Base-by-base conservation (phyloP, 176 grass and related monocot genomes). In the maize (Zea mays) region DNA sequence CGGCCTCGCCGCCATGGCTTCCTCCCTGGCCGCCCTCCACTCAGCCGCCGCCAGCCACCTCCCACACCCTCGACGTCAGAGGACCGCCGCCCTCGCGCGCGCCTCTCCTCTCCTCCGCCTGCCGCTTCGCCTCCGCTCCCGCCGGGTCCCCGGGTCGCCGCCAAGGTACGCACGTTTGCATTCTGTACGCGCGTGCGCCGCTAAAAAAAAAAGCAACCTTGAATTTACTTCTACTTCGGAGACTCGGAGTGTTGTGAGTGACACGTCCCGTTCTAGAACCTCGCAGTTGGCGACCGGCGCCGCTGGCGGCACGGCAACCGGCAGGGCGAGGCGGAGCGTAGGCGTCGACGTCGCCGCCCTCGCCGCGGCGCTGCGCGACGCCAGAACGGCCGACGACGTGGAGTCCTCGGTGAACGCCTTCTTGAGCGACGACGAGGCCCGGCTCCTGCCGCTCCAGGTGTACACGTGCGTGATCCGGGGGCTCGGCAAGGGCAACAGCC, bases 381-480 rank as follows among this genome's bases (percentile, higher is more conserved):
- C 80, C 15, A 86, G 82, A 81, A 88, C 85, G 43, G 74, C 81
- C 3, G 89, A 90, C 8, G 91, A 94, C 8, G 81, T 98, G 55
- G 78, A 90, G 42, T 10, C 57, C 15, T 42, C 60, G 55, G 77
- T 89, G 10, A 83, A 79, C 19, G 85, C 50, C 20, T 90, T 85
- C 75, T 3, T 79, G 38, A 55, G 34, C 62, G 7, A 33, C 38
- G 27, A 34, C 20, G 62, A 17, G 15, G 45, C 8, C 17, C 58
- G 76, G 10, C 47, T 68, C 74, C 78, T 98, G 60, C 89, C 95
- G 13, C 77, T 94, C 76, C 96, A 80, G 60, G 89, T 92, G 44
- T 98, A 87, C 79, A 86, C 89, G n/a, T 72, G 82, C 16, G 74
- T 94, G 73, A 94, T 98, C 68, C 75, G 83, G 37, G 85, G 85